Evolutionary conservation across 352 stramenopile genomes (phyloP), one percentile per base, ranked within the genome.

Genomic region (Phytophthora sp.): DNA sequence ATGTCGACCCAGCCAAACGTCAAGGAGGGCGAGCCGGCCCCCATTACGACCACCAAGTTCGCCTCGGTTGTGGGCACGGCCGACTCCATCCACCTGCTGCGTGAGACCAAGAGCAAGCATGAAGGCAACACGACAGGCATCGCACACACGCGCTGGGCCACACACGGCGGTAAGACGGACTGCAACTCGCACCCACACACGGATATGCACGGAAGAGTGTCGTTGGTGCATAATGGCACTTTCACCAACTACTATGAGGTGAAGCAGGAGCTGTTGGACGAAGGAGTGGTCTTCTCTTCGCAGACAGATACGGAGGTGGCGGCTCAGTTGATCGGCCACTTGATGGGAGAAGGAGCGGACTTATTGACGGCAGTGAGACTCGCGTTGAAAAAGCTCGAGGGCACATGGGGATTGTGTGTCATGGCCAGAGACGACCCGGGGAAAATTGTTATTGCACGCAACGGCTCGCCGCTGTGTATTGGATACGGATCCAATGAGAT

Each of bases 241-340:
- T 97, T 99, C 67, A 99, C 98, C 59, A 99, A 99, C 77, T 96
- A 97, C 72, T 84, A 92, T 69, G 84, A 94, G 63, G 84, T 97
- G 61, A 97, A 97, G 71, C 88, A 95, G 69, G 85, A 94, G 77
- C 72, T 94, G 7, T 67, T 93, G 56, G 77, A 69, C 51, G 84
- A 89, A 54, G 97, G 97, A 38, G 91, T 99, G 15, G 72, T 82
- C 13, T 99, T 99, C 71, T 87, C 78, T 26, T 97, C 84, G 30
- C 90, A 99, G 71, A 99, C 98, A 2, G 98, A 99, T 79, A 99
- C 97, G 2, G 98, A 99, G 77, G 97, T 99, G 46, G 98, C 99
- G 49, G 96, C 92, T 15, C 98, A 99, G 66, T 80, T 99, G 15
- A 98, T 99, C 66, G 97, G 96, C 2, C 73, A 93, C 65, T 77